Percentiles rank a stretch among this genome's conserved stretches.
Conservation (phyloP, 78 protist genomes). For the Isochrysis galbana region DNA sequence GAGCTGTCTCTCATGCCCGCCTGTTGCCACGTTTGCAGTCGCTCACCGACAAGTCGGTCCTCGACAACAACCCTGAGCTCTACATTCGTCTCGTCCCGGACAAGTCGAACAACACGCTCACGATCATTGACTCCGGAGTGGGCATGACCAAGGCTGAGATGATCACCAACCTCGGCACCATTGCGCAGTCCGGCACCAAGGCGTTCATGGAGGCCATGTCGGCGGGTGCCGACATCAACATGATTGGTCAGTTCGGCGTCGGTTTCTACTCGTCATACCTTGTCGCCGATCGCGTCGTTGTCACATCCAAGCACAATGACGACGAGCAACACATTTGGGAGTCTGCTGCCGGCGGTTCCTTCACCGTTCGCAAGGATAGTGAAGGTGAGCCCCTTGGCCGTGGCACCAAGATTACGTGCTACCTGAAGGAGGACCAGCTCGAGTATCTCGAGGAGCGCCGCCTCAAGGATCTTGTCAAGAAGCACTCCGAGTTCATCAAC, state of each 20-base stretch:
- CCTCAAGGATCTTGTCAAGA: conserved; percentile 96
- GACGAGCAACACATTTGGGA: conserved; percentile 99
- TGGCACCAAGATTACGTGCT: conserved; percentile 94
- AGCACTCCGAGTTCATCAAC: conserved; percentile 99
- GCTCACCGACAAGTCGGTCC: conserved; percentile 87
- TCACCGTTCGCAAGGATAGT: conserved; percentile 86
- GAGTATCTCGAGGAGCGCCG: conserved; percentile 94
- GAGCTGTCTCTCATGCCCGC: too few species aligned
- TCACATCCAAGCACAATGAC: conserved; percentile 96
- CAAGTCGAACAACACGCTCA: conserved; percentile 85
- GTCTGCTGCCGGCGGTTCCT: conserved; percentile 97
- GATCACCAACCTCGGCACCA: conserved; percentile 98
- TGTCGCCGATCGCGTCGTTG: conserved; percentile 96
- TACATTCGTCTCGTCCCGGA: conserved; percentile 92
- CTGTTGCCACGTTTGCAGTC: too few species aligned
- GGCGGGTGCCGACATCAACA: conserved; percentile 94
- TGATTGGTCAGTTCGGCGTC: conserved; percentile 98
- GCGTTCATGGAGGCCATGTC: conserved; percentile 94
- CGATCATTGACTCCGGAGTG: conserved; percentile 97
- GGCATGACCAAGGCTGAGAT: conserved; percentile 99
- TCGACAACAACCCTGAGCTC: conserved; percentile 87
- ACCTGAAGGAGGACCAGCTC: conserved; percentile 97
- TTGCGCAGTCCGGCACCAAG: conserved; percentile 99
- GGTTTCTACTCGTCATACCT: conserved; percentile 89
- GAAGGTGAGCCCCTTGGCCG: conserved; percentile 81